These are phyloP conservation scores for Globisporangium paddicum DNA, from an alignment of 352 stramenopile species.

Conservation along the genomic window DNA sequence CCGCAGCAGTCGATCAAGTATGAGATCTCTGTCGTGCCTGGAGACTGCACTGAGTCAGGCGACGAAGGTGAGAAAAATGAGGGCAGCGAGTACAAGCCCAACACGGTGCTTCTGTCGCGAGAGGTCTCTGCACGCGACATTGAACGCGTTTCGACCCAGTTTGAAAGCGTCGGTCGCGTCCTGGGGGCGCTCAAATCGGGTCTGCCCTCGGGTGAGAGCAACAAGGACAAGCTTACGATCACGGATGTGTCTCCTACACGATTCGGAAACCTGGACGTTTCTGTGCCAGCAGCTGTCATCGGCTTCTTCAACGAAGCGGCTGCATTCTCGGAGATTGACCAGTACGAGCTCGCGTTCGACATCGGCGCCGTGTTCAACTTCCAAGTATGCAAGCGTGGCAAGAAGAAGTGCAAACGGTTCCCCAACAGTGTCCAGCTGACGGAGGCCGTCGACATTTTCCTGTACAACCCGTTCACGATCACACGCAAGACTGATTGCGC, in stretches of 20 bases:
- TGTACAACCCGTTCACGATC: conserved; percentile 61
- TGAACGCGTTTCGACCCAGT: neutral
- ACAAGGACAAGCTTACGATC: neutral
- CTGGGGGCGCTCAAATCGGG: neutral
- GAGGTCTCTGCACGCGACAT: conserved; percentile 9
- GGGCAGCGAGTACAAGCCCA: conserved; percentile 8
- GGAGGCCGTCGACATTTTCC: conserved; percentile 40
- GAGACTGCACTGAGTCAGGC: conserved; percentile 18
- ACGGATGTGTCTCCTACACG: neutral
- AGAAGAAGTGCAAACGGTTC: conserved; percentile 19
- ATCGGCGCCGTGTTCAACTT: conserved; percentile 8
- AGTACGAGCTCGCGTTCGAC: conserved; percentile 7
- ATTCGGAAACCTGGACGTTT: neutral
- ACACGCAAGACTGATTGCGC: conserved; percentile 32
- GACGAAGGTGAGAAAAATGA: conserved; percentile 14
- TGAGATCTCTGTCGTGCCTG: conserved; percentile 18
- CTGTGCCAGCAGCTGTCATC: conserved; percentile 6
- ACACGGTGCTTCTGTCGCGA: conserved; percentile 4
- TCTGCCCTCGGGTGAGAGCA: neutral
- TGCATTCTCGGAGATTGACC: conserved; percentile 7
- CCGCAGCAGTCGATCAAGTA: conserved; percentile 8
- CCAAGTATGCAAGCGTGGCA: conserved; percentile 16
- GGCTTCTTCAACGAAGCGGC: conserved; percentile 13
- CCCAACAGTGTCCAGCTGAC: conserved; percentile 31
- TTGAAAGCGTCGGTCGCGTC: conserved; percentile 6